phyloP scores from a whole-genome alignment of 192 early-diverging fungal species.

The Umbelopsis sp. region DNA sequence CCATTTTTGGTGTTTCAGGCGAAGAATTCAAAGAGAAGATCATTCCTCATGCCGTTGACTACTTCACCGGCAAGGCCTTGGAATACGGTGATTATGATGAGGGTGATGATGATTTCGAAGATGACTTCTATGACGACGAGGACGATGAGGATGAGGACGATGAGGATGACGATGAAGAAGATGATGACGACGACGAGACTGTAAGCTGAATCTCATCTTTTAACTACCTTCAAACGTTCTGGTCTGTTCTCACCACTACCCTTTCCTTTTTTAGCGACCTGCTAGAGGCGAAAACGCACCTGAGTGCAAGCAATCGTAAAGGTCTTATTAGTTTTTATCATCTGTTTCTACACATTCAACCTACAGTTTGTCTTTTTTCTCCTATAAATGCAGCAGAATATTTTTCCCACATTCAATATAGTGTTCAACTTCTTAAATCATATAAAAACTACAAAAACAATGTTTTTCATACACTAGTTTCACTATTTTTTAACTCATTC shows the following conservation, averaged over 20 bases:
- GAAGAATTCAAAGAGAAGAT: slow-evolving; percentile 99
- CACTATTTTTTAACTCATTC: too few species aligned
- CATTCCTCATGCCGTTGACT: slow-evolving; percentile 94
- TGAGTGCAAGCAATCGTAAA: slow-evolving; percentile 57
- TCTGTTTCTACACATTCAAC: slow-evolving; percentile 17
- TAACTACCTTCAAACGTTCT: not conserved
- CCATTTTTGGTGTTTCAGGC: slow-evolving; percentile 18
- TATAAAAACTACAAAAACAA: not conserved
- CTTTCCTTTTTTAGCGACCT: slow-evolving; percentile 31
- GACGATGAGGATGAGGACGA: slow-evolving; percentile 53
- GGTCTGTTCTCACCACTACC: not conserved
- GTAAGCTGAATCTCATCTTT: slow-evolving; percentile 35
- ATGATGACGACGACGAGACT: slow-evolving; percentile 66
- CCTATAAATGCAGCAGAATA: slow-evolving; percentile 14
- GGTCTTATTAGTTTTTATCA: not conserved
- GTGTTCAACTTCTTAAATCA: slow-evolving; percentile 9
- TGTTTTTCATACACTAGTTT: not conserved
- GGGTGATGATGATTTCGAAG: slow-evolving; percentile 50
- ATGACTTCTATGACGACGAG: slow-evolving; percentile 65
- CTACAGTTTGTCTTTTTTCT: slow-evolving; percentile 18
- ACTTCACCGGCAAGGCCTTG: slow-evolving; percentile 98
- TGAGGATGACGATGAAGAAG: slow-evolving; percentile 65
- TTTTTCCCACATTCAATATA: slow-evolving; percentile 9
- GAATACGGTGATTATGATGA: slow-evolving; percentile 73
- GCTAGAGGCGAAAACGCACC: slow-evolving; percentile 57